These are phyloP conservation scores for Anacardium occidentale DNA, from an alignment of 345 rosid species.

Conservation along the genomic window DNA sequence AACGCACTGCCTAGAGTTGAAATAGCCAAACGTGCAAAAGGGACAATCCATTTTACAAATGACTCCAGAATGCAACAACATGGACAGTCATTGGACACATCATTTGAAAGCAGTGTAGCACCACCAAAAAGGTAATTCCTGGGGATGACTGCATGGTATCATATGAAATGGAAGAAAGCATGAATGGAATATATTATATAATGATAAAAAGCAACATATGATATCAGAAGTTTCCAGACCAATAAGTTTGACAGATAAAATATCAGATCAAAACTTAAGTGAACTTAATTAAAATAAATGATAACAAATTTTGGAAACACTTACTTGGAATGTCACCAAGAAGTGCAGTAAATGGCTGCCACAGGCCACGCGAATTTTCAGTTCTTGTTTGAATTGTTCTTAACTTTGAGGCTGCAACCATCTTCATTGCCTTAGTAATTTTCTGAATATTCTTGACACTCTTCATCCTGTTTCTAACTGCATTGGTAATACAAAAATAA, in stretches of 20 bases:
- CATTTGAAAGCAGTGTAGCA: not conserved
- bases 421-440: slow-evolving; percentile 99
- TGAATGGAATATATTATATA: too few species aligned
- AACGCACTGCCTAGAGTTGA: not conserved
- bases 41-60: not conserved
- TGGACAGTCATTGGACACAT: not conserved
- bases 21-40: not conserved
- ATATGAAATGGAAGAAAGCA: too few species aligned
- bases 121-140: not conserved
- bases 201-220: too few species aligned
- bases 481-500: slow-evolving; percentile 26
- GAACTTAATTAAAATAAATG: not conserved
- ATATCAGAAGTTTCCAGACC: too few species aligned
- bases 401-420: slow-evolving; percentile 99
- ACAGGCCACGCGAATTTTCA: slow-evolving; percentile 96
- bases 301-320: slow-evolving; percentile 12
- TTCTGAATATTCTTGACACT: slow-evolving; percentile 97
- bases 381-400: slow-evolving; percentile 77
- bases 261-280: not conserved
- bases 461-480: slow-evolving; percentile 98
- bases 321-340: slow-evolving; percentile 70
- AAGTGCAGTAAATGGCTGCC: slow-evolving; percentile 90
- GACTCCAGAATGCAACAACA: not conserved
- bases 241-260: not conserved
- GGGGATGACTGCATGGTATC: not conserved